A percentile compares a stretch with the other conserved stretches of the same genome.
Evolutionary conservation across 2,329 filamentous ascomycete species (phyloP).

Genomic region (Pseudogymnoascus sp.): DNA sequence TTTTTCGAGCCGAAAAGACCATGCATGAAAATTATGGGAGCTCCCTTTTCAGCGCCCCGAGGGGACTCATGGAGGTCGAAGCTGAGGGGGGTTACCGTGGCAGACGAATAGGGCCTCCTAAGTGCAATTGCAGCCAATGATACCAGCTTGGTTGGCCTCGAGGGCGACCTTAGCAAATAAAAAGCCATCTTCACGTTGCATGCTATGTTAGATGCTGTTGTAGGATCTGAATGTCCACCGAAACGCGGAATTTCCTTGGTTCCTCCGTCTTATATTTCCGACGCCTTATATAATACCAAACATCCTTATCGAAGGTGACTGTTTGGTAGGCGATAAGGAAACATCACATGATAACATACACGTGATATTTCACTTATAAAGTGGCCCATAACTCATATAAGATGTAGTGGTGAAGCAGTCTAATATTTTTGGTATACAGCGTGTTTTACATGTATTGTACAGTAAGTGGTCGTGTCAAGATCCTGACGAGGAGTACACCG

Average conservation of each 20-base stretch:
- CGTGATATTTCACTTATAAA: background rate
- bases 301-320: background rate
- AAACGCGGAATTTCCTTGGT: background rate
- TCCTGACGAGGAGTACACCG: background rate
- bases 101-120: background rate
- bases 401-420: background rate
- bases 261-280: background rate
- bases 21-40: conserved; percentile 79
- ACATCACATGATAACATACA: background rate
- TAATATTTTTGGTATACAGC: background rate
- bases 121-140: background rate
- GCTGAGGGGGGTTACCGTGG: conserved; percentile 34
- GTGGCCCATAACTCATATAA: background rate
- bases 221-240: background rate
- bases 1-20: conserved; percentile 92
- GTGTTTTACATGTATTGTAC: conserved; percentile 3
- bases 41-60: conserved; percentile 31
- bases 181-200: background rate
- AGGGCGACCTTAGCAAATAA: background rate
- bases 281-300: background rate
- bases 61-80: conserved; percentile 60
- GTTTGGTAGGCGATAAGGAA: background rate
- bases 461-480: background rate
- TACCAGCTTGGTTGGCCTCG: background rate
- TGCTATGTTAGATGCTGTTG: background rate